Base-by-base conservation (phyloP, 202 grass and related monocot species). In the Panicum hallii region DNA sequence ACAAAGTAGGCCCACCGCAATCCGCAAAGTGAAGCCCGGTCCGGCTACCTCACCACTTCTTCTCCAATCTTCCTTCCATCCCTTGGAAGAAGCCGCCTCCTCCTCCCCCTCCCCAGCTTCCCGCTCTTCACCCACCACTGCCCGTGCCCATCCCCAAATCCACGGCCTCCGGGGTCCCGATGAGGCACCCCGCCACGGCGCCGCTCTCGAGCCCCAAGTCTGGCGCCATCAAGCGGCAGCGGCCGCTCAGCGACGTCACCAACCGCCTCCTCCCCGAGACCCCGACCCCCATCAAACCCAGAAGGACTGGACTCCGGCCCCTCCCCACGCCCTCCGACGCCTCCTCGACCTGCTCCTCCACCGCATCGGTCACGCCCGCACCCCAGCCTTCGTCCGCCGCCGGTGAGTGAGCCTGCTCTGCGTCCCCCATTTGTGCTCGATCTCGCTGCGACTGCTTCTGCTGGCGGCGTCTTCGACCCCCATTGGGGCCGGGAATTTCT, bases 161-260 rank as follows among this genome's bases (percentile, higher is more conserved):
- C 5, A 11, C 22, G 20, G 1, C 19, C 4, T 14, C 38, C 8
- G 2, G 13, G 20, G 1, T 23, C 28, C 22, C 22, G 19, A 79
- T 87, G 84, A 58, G 69, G 41, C 7, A 22, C 41, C 7, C 61
- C 43, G 1, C 26, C 26, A 26, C 71, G 63, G 13, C 69, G 26
- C 64, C 0, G 4, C 32, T 5, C 16, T 6, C 63, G 20, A 80
- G 32, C 48, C 78, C 36, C 7, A 81, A 46, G 38, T 13, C 42
- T 54, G 12, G 5, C n/a, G 41, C 26, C 41, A 2, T 16, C 38
- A 76, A 70, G 64, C 49, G 63, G 0, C 83, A 5, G 68, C 67
- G 80, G 64, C 77, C 87, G 4, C 36, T 87, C 0, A 55, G 69
- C 53, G 84, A 87, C 40, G 75, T 84, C 50, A 90, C 84, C 75